Conservation (phyloP, 495 filamentous ascomycete species). For the Aspergillus heteromorphus region DNA sequence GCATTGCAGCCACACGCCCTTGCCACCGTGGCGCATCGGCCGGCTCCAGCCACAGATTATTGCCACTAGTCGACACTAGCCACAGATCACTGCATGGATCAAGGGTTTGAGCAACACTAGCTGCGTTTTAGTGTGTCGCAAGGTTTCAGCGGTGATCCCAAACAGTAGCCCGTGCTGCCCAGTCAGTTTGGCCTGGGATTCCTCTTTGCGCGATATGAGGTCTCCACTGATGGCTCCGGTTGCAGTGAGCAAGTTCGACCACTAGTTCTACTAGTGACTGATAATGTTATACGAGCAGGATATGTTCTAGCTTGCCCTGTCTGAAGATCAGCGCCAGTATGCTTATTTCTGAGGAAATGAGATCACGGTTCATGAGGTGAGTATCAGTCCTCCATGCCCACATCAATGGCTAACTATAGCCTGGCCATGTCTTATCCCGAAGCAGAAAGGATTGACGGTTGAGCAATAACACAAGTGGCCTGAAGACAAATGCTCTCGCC, state of each 20-base stretch:
- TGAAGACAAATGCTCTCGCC: too few species aligned
- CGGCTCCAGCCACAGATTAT: background rate
- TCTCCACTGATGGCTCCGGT: background rate
- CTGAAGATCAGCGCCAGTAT: background rate
- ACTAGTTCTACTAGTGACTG: background rate
- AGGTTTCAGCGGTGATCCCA: background rate
- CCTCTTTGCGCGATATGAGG: background rate
- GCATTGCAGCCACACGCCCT: background rate
- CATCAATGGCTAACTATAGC: too few species aligned
- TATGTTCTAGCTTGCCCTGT: background rate
- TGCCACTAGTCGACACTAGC: slow-evolving; percentile 2
- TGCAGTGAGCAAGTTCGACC: background rate
- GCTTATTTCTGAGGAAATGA: too few species aligned
- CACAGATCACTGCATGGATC: background rate
- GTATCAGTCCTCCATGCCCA: too few species aligned
- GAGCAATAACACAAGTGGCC: too few species aligned
- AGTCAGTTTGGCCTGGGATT: background rate
- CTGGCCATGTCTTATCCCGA: too few species aligned
- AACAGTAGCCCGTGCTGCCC: background rate
- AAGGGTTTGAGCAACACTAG: background rate
- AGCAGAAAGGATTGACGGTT: too few species aligned
- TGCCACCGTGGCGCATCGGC: background rate
- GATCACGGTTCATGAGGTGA: too few species aligned
- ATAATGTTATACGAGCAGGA: background rate
- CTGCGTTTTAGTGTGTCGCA: background rate